Conservation (phyloP, 2,329 filamentous ascomycete species). For the Paramyrothecium sp. region DNA sequence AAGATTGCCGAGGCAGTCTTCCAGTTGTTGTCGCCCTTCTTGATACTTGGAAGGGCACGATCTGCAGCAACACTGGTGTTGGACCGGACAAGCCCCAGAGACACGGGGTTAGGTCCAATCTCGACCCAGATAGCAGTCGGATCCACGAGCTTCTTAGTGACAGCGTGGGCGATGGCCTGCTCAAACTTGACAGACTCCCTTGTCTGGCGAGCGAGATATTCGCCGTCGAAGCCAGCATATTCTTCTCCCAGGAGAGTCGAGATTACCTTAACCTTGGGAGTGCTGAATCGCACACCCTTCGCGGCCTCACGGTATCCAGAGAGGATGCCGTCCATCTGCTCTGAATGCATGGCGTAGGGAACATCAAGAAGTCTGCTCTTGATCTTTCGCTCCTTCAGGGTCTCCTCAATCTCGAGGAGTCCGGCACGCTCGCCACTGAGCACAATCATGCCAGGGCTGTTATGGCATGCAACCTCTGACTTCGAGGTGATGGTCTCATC, state of each 20-base stretch:
- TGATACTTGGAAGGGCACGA: conserved; percentile 55
- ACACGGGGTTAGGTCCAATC: conserved; percentile 64
- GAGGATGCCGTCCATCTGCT: conserved; percentile 37
- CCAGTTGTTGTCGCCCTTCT: conserved; percentile 60
- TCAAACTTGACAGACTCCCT: conserved; percentile 65
- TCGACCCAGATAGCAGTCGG: conserved; percentile 63
- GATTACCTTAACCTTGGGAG: background rate
- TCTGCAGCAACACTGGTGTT: conserved; percentile 54
- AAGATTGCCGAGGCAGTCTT: conserved; percentile 54
- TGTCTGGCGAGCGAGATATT: conserved; percentile 57
- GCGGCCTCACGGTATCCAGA: conserved; percentile 41
- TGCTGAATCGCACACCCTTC: conserved; percentile 1
- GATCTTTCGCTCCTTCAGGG: conserved; percentile 10
- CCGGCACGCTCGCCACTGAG: conserved; percentile 14
- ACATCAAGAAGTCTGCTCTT: conserved; percentile 33
- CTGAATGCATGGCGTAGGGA: conserved; percentile 34
- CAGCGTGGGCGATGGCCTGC: conserved; percentile 49
- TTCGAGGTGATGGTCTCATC: conserved; percentile 17
- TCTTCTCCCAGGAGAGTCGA: conserved; percentile 45
- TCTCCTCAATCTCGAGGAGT: conserved; percentile 3
- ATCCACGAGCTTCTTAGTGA: conserved; percentile 46
- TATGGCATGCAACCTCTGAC: conserved; percentile 55
- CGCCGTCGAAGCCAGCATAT: conserved; percentile 38
- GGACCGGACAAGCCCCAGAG: conserved; percentile 49
- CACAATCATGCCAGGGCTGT: conserved; percentile 61